Evolutionary conservation across 108 stramenopile species (phyloP).

Genomic region (Pseudonitzschia multistriata): DNA sequence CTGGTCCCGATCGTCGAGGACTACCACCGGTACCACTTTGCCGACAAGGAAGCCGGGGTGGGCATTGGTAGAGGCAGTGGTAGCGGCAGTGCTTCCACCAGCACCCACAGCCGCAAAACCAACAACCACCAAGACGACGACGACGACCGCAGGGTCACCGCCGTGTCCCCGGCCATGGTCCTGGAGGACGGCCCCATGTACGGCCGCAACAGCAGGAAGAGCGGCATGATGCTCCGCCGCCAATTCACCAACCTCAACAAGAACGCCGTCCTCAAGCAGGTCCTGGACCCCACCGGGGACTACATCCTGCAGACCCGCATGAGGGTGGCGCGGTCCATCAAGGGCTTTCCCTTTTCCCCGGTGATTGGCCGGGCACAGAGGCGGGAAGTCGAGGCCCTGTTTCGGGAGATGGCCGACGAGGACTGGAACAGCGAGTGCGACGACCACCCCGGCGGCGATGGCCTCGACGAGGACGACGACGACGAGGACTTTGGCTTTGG

Average conservation of each 20-base stretch:
- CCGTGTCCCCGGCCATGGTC: conserved; percentile 9
- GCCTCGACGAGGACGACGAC: conserved; percentile 7
- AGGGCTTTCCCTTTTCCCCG: conserved; percentile 80
- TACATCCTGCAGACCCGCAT: conserved; percentile 90
- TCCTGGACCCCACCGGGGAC: conserved; percentile 70
- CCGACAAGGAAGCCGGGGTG: conserved; percentile 11
- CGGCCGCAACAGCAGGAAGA: conserved; percentile 21
- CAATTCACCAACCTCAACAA: conserved; percentile 71
- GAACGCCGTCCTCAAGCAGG: conserved; percentile 52
- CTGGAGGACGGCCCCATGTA: conserved; percentile 5
- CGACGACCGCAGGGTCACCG: conserved; percentile 1
- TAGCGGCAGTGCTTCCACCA: not conserved
- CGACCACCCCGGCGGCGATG: conserved; percentile 29
- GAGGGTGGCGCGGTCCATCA: conserved; percentile 79
- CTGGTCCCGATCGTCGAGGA: conserved; percentile 76
- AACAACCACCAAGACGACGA: no score
- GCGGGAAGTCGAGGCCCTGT: conserved; percentile 45
- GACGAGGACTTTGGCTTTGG: not conserved
- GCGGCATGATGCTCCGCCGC: conserved; percentile 36
- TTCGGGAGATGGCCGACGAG: conserved; percentile 53
- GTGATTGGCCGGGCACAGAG: conserved; percentile 63
- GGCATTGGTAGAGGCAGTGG: no score
- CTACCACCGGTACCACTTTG: conserved; percentile 48
- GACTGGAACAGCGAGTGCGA: conserved; percentile 37
- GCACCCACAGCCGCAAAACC: no score